Evolutionary conservation across 495 filamentous ascomycete species (phyloP), one percentile per base, ranked within the genome.

Genomic region (Glonium stellatum): DNA sequence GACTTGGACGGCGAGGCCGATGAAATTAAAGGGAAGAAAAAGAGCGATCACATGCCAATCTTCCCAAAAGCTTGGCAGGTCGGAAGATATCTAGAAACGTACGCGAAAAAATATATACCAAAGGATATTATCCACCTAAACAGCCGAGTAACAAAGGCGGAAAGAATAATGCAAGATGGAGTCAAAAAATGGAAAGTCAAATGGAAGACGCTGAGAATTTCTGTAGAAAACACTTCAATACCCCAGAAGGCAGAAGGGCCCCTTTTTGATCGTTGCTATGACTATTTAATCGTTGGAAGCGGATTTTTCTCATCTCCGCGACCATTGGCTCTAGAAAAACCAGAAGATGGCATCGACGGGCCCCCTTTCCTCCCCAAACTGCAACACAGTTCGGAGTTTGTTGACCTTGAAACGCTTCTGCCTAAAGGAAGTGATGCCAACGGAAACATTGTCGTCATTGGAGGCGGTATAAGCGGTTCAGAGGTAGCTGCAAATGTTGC

Each of bases 381-480:
- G 23, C 67, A 84, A 6, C 88, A 89, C 59, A 90, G 82, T 65
- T 88, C 87, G 0, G 65, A 68, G 0, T 65, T 80, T 15, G 69
- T 73, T 15, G 63, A 57, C 41, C 56, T 68, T 9, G 66, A 68
- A 0, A 66, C 69, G 39, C 58, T 76, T 1, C 31, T 68, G 6
- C 44, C 44, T 34, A 36, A 61, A 64, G 31, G 49, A 22, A 9
- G 44, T 47, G 10, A 58, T 37, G 22, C 60, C 41, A 70, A 70
- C 0, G 77, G 80, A n/a, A 87, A 86, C 64, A 81, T 95, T 51
- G 78, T 92, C 2, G 79, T 96, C 13, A 78, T 92, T 9, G 90
- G 90, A 4, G 90, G 90, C 1, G 87, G 88, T 57, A 90, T 95
- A 80, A 92, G 87, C 18, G 89, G 88, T 0, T 80, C 84, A 9